Evolutionary conservation across 192 early-diverging fungal genomes (phyloP).

Genomic region (Podila clonocystis): DNA sequence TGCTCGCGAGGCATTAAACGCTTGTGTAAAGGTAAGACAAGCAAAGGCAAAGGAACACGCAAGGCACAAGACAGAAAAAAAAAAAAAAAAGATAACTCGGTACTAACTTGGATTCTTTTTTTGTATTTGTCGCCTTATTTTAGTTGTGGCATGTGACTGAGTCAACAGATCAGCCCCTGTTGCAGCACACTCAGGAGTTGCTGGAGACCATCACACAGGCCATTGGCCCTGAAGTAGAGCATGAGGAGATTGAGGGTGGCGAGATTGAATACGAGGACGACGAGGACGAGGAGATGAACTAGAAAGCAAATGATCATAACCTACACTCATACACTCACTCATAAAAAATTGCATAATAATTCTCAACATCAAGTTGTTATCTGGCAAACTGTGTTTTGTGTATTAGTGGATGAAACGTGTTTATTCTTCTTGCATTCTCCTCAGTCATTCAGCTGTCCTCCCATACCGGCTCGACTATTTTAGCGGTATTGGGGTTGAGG

Average conservation of each 20-base stretch:
- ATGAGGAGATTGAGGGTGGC: slow-evolving; percentile 55
- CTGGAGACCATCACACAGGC: slow-evolving; percentile 65
- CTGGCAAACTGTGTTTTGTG: no score
- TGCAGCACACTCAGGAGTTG: slow-evolving; percentile 77
- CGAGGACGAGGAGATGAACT: slow-evolving; percentile 63
- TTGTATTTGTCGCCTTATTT: slow-evolving; percentile 6
- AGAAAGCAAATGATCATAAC: not conserved
- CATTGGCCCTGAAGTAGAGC: slow-evolving; percentile 65
- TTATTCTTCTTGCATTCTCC: no score
- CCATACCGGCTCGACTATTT: no score
- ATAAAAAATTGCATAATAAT: not conserved
- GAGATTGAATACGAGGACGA: slow-evolving; percentile 59
- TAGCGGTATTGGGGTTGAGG: not conserved
- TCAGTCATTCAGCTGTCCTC: no score
- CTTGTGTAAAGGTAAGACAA: slow-evolving; percentile 64
- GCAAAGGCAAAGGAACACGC: no score
- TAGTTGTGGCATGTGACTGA: slow-evolving; percentile 70
- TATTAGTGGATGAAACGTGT: no score
- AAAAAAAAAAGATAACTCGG: no score
- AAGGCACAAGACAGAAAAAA: no score
- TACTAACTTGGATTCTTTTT: not conserved
- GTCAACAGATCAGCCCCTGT: slow-evolving; percentile 73
- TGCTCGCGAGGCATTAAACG: slow-evolving; percentile 83
- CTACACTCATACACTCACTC: not conserved
- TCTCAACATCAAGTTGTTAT: not conserved